Base-by-base conservation (phyloP, 2,329 filamentous ascomycete species). In the Eutypa lata region DNA sequence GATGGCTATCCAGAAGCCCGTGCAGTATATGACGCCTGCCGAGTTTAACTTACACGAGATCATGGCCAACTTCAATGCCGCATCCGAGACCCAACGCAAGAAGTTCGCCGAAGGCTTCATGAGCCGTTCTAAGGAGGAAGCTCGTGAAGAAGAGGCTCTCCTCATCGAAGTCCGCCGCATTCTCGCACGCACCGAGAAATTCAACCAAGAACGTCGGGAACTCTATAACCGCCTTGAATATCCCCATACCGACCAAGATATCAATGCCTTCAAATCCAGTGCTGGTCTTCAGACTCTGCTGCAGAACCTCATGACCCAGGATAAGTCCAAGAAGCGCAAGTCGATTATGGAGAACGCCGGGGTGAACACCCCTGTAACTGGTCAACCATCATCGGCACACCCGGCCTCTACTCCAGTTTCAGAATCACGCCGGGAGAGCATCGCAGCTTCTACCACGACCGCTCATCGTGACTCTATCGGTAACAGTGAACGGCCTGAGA, bases 121-220 rank as follows among this genome's bases (percentile, higher is more conserved):
- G 58, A 84, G 86, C 47, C 84, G 94, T 40, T 89, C 87, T 8
- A 87, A 86, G 57, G 91, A 96, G 57, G 93, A 99, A 71, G 89
- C 93, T 24, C 86, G 90, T 57, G 94, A 99, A 69, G 94, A 99
- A 72, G 89, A 95, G 62, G 88, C 90, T 33, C 76, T 99, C 2
- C 80, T 99, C 18, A 81, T 93, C 53, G 94, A 99, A 68, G 83
- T 99, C 51, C 91, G 95, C 65, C 88, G 94, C 54, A 97, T 99
- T 60, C 83, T 96, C 65, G 87, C 89, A 57, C 86, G 91, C 55
- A 90, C 92, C 58, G 89, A 94, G 61, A 86, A 85, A 53, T 88
- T 97, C 66, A 90, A 95, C 67, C 87, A 90, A 60, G 91, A 97
- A 67, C 88, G 94, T 51, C 85, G 87, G 61, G 92, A 96, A 68